Base-by-base conservation (phyloP, 1,284 basidiomycete genomes). In the Pisolithus thermaeus region DNA sequence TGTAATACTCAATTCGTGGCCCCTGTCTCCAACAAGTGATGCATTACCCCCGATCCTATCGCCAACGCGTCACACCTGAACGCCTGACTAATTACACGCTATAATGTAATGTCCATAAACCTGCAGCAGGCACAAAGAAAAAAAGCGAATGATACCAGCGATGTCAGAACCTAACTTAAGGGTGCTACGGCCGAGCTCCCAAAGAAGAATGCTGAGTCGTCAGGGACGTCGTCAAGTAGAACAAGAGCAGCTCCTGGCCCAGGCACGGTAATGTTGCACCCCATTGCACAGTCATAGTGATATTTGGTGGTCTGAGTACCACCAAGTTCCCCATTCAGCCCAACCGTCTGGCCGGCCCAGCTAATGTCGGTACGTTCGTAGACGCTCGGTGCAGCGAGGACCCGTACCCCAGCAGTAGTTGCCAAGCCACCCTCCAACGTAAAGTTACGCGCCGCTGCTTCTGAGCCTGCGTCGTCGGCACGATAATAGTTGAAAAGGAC, bases 331-430 rank as follows among this genome's bases (percentile, higher is more conserved):
- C 70, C 70, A 45, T 63, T 64, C 14, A 51, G 52, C 2, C 60
- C 60, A 3, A 72, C 59, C 4, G 59, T 69, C 59, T 72, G 69
- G 1, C 68, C 68, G 1, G 68, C 70, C 69, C 70, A 72, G 2
- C 57, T 60, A 35, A 72, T 71, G n/a, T 66, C 57, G 8, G 49
- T 58, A 32, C 54, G 53, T 43, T 67, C 68, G 23, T 47, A 39
- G 12, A 69, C 59, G 8, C 50, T 54, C 1, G 67, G 64, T 3
- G 69, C 68, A 4, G 50, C 56, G 8, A 70, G 58, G 3, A 66
- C 32, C 6, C 66, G 61, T 36, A 64, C 60, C 16, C 58, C 47
- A 11, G 68, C 47, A 7, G 56, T 50, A n/a, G 58, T 39, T 0
- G 59, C 55, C 7, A 61, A 23, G 11, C 59, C 57, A 7, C 37